phyloP scores from a whole-genome alignment of 139 green algal species.

The Diplosphaera chodatii region DNA sequence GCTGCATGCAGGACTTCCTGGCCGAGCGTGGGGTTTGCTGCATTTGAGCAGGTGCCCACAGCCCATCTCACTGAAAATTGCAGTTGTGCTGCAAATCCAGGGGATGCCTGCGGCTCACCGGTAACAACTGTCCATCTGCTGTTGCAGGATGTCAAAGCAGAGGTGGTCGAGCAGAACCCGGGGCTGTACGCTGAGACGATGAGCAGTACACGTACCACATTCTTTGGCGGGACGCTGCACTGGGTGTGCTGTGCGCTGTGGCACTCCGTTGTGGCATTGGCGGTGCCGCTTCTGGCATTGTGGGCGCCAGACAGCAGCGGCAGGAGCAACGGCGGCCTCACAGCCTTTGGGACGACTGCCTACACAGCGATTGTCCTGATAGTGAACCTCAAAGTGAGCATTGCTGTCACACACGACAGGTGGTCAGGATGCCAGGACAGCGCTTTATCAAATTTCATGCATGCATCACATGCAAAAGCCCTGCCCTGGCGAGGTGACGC shows the following conservation, averaged over 20 bases:
- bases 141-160: constrained; percentile 17
- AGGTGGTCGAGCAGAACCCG: constrained; percentile 32
- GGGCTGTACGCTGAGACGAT: constrained; percentile 49
- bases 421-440: too few species aligned
- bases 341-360: constrained; percentile 36
- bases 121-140: too few species aligned
- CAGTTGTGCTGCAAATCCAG: too few species aligned
- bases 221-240: constrained; percentile 22
- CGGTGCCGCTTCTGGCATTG: constrained; percentile 50
- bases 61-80: too few species aligned
- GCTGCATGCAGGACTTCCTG: constrained; percentile 6
- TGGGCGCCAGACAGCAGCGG: constrained; percentile 19
- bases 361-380: constrained; percentile 53
- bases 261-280: constrained; percentile 53
- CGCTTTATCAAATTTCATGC: too few species aligned
- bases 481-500: too few species aligned
- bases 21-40: constrained; percentile 16
- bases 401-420: too few species aligned
- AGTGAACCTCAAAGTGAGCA: constrained; percentile 51
- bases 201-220: constrained; percentile 10
- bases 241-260: constrained; percentile 30
- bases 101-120: too few species aligned
- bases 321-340: constrained; percentile 18
- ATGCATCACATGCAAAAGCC: too few species aligned
- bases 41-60: constrained; percentile 18